Percentiles rank a stretch among this genome's conserved stretches.
Conservation (phyloP, 2,329 filamentous ascomycete species). For the Septoria linicola region DNA sequence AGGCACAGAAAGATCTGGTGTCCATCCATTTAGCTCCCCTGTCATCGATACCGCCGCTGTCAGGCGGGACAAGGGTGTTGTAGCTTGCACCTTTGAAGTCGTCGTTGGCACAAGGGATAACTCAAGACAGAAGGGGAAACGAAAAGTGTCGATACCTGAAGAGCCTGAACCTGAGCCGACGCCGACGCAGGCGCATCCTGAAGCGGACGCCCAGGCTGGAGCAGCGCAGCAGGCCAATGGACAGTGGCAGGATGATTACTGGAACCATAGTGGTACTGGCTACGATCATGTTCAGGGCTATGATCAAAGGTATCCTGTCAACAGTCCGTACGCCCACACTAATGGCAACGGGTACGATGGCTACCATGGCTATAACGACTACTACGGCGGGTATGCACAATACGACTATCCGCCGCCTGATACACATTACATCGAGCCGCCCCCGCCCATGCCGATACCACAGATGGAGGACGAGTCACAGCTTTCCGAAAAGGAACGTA, state of each 20-base stretch:
- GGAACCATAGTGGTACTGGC: constrained; percentile 18
- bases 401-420: constrained; percentile 16
- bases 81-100: constrained; percentile 81
- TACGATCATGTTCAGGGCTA: constrained; percentile 35
- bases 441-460: constrained; percentile 49
- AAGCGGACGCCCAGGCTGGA: constrained; percentile 13
- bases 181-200: not conserved
- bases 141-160: constrained; percentile 36
- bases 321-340: constrained; percentile 4
- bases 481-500: constrained; percentile 77
- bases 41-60: constrained; percentile 87
- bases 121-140: constrained; percentile 49
- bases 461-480: constrained; percentile 59
- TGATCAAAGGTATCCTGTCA: constrained; percentile 20
- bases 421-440: constrained; percentile 16
- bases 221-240: constrained; percentile 8
- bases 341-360: constrained; percentile 18
- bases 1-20: constrained; percentile 18
- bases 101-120: constrained; percentile 84
- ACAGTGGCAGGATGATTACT: constrained; percentile 10
- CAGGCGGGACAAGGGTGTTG: constrained; percentile 85
- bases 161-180: constrained; percentile 5
- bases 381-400: constrained; percentile 13
- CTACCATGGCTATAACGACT: constrained; percentile 17
- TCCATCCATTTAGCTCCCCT: constrained; percentile 46